Evolutionary conservation across 164 flowering plant species (phyloP), one percentile per base, ranked within the genome.

Genomic region (Cinnamomum micranthum): DNA sequence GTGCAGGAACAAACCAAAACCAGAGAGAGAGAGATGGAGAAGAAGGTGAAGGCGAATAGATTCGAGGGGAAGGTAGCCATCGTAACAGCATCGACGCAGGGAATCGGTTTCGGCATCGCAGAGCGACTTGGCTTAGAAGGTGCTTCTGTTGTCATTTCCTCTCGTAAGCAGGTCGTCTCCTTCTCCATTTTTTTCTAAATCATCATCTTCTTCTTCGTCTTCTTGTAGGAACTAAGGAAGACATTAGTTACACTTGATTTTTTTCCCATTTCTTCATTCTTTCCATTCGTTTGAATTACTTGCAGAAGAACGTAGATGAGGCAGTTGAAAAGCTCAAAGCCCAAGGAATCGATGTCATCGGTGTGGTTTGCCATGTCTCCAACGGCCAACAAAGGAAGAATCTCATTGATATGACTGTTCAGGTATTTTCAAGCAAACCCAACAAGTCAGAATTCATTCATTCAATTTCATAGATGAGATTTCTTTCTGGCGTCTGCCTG

Each of bases 61-160:
- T 93, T 93, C 77, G 72, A 79, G 73, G 97, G 97, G 27, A 94
- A 91, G 73, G 97, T 94, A 19, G 97, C 94, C 15, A 88, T 94
- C 11, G 94, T 94, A 50, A 94, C 98, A 0, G 97, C 97, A 47
- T 95, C 98, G 1, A 95, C 98, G 31, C 97, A 90, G 78, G 98
- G 98, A 4, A 95, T 93, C 52, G 98, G 98, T 28, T 90, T 88
- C 75, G 74, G 86, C 70, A 95, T 95, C 74, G 97, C 97, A 14
- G 84, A 88, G 83, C 84, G 97, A 23, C 89, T 93, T 60, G 98
- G 95, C 27, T 78, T 83, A 23, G 98, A 95, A 84, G 98, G 97
- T 7, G 98, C 98, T 58, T 87, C 97, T 31, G 90, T 93, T 2
- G 97, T 95, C 15, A 77, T 95, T 81, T 95, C 97, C 25, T 95